These are phyloP conservation scores for Plenodomus tracheiphilus DNA, from an alignment of 2,329 filamentous ascomycete genomes.

Conservation along the genomic window DNA sequence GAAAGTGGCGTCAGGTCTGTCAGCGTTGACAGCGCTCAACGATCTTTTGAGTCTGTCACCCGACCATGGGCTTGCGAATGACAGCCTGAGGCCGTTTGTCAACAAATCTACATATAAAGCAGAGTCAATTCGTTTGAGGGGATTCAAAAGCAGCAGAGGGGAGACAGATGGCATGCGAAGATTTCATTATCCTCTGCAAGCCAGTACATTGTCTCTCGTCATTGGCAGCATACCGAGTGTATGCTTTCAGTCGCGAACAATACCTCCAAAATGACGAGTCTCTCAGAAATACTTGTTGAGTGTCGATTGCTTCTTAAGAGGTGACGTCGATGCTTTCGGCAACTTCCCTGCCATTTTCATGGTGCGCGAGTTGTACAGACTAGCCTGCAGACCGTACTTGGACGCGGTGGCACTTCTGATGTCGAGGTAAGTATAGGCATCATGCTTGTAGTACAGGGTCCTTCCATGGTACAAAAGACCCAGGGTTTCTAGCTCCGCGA, in stretches of 20 bases:
- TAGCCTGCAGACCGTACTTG: slow-evolving; percentile 48
- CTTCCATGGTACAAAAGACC: slow-evolving; percentile 57
- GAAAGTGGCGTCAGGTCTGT: too few species aligned
- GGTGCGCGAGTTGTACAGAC: slow-evolving; percentile 48
- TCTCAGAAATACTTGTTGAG: slow-evolving; percentile 1
- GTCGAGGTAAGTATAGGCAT: slow-evolving; percentile 56
- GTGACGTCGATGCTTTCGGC: slow-evolving; percentile 3
- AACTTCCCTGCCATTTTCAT: slow-evolving; percentile 26
- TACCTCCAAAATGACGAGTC: neutral
- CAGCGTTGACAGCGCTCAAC: too few species aligned
- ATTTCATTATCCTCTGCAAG: neutral
- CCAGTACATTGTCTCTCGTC: too few species aligned
- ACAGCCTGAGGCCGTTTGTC: too few species aligned
- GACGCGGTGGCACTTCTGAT: slow-evolving; percentile 44
- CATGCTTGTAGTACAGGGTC: slow-evolving; percentile 77
- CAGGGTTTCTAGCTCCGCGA: slow-evolving; percentile 64
- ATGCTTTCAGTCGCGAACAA: too few species aligned
- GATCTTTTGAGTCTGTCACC: too few species aligned
- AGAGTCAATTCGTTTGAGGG: too few species aligned
- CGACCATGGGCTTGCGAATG: too few species aligned
- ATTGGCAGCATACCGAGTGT: too few species aligned
- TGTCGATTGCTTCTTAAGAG: slow-evolving; percentile 17
- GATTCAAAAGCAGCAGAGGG: neutral
- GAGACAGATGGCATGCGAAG: neutral
- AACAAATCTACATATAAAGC: too few species aligned